These are phyloP conservation scores for Arabidopsis hybrid DNA, from an alignment of 441 rosid species.

Conservation along the genomic window DNA sequence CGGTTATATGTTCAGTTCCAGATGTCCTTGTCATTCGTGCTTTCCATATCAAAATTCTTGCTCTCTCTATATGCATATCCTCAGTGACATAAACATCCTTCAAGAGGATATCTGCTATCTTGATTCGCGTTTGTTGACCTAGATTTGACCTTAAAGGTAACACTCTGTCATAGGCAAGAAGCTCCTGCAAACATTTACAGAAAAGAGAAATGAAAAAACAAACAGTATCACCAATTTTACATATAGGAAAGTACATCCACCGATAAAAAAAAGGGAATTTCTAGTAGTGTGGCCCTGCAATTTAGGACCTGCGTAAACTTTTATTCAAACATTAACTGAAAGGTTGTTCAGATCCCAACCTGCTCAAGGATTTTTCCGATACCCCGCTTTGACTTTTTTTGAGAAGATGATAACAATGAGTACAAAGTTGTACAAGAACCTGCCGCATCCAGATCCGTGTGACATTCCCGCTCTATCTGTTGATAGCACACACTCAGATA, in stretches of 20 bases:
- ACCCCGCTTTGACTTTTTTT: conserved; percentile 50
- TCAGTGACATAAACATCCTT: conserved; percentile 54
- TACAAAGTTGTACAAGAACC: conserved; percentile 58
- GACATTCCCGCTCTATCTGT: conserved; percentile 68
- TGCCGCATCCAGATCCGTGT: conserved; percentile 49
- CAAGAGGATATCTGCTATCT: conserved; percentile 66
- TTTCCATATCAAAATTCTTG: conserved; percentile 71
- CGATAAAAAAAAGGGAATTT: neutral
- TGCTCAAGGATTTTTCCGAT: conserved; percentile 78
- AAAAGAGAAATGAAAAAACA: conserved; percentile 20
- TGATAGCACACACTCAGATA: conserved; percentile 46
- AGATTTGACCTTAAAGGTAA: conserved; percentile 54
- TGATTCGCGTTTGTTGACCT: conserved; percentile 60
- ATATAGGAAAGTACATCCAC: conserved; percentile 12
- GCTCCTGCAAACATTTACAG: conserved; percentile 61
- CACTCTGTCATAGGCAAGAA: conserved; percentile 73
- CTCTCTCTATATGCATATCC: conserved; percentile 54
- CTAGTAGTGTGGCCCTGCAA: conserved; percentile 12
- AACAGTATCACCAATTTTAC: conserved; percentile 23
- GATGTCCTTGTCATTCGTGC: conserved; percentile 61
- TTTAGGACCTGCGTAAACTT: conserved; percentile 7
- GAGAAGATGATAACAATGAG: conserved; percentile 61
- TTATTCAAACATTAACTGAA: conserved; percentile 18
- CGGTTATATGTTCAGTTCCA: conserved; percentile 59
- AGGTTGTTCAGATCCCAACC: conserved; percentile 56